Conservation (phyloP, 1,139 yeast genomes). For the Scheffersomyces cryptocercus region DNA sequence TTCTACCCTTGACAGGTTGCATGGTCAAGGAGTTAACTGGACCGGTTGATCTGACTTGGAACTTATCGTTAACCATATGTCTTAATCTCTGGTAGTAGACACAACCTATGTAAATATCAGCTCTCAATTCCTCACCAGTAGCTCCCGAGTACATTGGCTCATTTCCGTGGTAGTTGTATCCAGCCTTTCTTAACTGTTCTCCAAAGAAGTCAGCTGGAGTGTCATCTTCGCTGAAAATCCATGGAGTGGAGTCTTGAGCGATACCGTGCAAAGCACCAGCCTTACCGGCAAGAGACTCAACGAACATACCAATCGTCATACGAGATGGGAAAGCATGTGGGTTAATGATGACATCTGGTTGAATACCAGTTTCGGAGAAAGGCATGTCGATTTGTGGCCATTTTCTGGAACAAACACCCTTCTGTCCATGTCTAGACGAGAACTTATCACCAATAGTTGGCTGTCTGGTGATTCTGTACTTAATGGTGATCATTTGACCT, state of each 20-base stretch:
- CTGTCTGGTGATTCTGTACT: constrained; percentile 86
- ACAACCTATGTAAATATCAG: constrained; percentile 93
- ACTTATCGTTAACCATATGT: constrained; percentile 99
- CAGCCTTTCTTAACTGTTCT: constrained; percentile 82
- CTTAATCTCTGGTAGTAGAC: constrained; percentile 97
- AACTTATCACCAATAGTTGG: constrained; percentile 98
- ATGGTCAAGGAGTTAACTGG: constrained; percentile 95
- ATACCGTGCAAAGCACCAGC: constrained; percentile 98
- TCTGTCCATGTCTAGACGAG: constrained; percentile 98
- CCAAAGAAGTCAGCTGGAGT: constrained; percentile 98
- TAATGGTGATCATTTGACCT: constrained; percentile 82
- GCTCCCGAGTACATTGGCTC: constrained; percentile 99
- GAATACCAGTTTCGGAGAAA: constrained; percentile 91
- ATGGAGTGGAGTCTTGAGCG: constrained; percentile 97
- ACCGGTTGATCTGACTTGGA: constrained; percentile 98
- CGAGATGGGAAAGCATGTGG: constrained; percentile 99
- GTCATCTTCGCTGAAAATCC: constrained; percentile 87
- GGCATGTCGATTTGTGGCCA: constrained; percentile 99
- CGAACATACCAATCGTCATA: constrained; percentile 99
- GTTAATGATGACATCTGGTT: constrained; percentile 95
- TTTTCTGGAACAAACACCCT: constrained; percentile 98
- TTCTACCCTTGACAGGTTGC: constrained; percentile 99
- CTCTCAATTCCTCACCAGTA: constrained; percentile 96
- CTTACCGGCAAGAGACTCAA: constrained; percentile 95
- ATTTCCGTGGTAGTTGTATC: constrained; percentile 96